phyloP scores from a whole-genome alignment of 2,329 filamentous ascomycete species.

The Parafenestella ontariensis region DNA sequence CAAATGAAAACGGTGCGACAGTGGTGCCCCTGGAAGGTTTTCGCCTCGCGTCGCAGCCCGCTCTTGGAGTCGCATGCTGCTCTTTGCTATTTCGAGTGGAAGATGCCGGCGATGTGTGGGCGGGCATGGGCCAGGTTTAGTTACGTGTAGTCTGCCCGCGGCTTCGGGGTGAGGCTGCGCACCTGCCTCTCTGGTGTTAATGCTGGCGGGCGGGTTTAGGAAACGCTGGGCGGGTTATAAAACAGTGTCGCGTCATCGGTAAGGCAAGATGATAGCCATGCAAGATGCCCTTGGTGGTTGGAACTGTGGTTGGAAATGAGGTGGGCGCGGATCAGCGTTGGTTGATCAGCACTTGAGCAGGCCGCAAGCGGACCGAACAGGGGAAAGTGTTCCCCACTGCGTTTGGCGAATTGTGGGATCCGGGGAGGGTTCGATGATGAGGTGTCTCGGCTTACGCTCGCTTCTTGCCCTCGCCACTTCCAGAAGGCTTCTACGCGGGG shows the following conservation, averaged over 20 bases:
- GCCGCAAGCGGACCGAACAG: slow-evolving; percentile 19
- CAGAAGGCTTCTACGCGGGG: slow-evolving; percentile 20
- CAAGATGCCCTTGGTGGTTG: neutral
- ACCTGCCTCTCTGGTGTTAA: slow-evolving; percentile 24
- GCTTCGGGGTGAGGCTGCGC: slow-evolving; percentile 14
- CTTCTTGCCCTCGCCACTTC: slow-evolving; percentile 17
- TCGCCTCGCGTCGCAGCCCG: slow-evolving; percentile 1
- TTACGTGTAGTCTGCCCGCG: slow-evolving; percentile 23
- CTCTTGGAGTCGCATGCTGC: slow-evolving; percentile 6
- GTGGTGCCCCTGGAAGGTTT: neutral
- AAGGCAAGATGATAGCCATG: neutral
- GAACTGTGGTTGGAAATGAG: neutral
- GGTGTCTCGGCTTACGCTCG: slow-evolving; percentile 2
- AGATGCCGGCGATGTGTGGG: slow-evolving; percentile 2
- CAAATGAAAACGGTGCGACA: slow-evolving; percentile 8
- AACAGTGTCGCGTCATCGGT: slow-evolving; percentile 6
- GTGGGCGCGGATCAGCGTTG: neutral
- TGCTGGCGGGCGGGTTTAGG: slow-evolving; percentile 1
- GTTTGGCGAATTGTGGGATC: slow-evolving; percentile 14
- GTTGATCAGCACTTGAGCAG: slow-evolving; percentile 15
- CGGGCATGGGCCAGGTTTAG: slow-evolving; percentile 14
- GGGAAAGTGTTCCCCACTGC: slow-evolving; percentile 9
- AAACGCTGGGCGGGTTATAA: slow-evolving; percentile 1
- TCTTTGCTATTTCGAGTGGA: slow-evolving; percentile 13
- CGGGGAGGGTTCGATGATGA: slow-evolving; percentile 1